Conservation (phyloP, 179 eudicot species). For the Spergularia azorica region DNA sequence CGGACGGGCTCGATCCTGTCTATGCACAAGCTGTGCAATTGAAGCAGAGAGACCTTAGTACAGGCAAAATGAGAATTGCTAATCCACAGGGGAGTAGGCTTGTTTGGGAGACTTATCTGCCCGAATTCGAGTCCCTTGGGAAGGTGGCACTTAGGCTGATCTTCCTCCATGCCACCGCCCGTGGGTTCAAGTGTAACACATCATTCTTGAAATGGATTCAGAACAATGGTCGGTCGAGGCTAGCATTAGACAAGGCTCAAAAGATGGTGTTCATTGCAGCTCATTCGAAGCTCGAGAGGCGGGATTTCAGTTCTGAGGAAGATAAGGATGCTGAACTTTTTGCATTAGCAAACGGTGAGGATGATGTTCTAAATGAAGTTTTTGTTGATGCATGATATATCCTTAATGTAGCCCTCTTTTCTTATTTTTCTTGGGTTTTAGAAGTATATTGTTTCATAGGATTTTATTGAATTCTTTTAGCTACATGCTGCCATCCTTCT, state of each 20-base stretch:
- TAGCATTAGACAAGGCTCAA: constrained; percentile 67
- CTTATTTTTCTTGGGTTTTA: constrained; percentile 24
- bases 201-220: constrained; percentile 59
- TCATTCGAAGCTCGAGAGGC: constrained; percentile 64
- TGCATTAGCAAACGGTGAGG: constrained; percentile 63
- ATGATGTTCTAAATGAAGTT: constrained; percentile 81
- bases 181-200: constrained; percentile 59
- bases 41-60: constrained; percentile 65
- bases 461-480: constrained; percentile 45
- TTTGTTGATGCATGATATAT: constrained; percentile 65
- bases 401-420: constrained; percentile 41
- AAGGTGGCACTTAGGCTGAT: constrained; percentile 79
- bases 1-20: constrained; percentile 88
- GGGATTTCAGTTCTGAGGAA: constrained; percentile 64
- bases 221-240: constrained; percentile 52
- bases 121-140: constrained; percentile 70
- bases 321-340: constrained; percentile 78
- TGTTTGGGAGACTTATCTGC: constrained; percentile 88
- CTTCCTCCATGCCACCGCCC: constrained; percentile 79
- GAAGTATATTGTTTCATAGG: constrained; percentile 41
- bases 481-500: constrained; percentile 22
- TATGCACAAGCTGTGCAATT: constrained; percentile 91
- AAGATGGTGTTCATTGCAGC: constrained; percentile 82
- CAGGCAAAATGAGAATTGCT: constrained; percentile 81
- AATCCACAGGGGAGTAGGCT: constrained; percentile 86